phyloP scores from a whole-genome alignment of 108 stramenopile species.

The Cyclotella baltica region DNA sequence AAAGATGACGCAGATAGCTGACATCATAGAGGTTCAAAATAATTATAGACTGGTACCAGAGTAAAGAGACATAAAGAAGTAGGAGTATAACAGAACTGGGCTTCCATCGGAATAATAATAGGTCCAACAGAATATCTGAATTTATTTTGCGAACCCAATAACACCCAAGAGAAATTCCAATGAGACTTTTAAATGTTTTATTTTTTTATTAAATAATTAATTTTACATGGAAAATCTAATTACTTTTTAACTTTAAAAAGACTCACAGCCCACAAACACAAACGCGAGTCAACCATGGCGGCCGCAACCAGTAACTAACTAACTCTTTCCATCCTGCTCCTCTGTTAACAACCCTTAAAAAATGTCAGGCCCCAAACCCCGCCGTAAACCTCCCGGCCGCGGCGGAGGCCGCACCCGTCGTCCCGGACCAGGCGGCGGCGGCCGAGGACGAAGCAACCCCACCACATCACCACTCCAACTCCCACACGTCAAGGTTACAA shows the following conservation, averaged over 20 bases:
- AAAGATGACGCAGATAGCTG: too few relatives aligned
- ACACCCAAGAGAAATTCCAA: too few relatives aligned
- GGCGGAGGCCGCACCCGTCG: not conserved
- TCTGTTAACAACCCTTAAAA: not conserved
- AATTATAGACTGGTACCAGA: constrained; percentile 29
- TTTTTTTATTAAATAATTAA: too few relatives aligned
- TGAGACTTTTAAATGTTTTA: too few relatives aligned
- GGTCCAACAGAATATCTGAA: too few relatives aligned
- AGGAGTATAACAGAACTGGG: constrained; percentile 59
- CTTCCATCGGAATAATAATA: constrained; percentile 51
- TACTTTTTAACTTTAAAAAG: too few relatives aligned
- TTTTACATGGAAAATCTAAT: too few relatives aligned
- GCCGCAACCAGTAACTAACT: not conserved
- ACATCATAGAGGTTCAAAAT: too few relatives aligned
- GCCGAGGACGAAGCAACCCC: not conserved
- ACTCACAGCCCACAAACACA: too few relatives aligned
- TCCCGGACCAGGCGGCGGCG: constrained; percentile 2
- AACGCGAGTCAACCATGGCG: not conserved
- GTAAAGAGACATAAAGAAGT: constrained; percentile 29
- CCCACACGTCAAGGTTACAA: constrained; percentile 52
- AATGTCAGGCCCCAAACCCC: not conserved
- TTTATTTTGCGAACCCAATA: too few relatives aligned
- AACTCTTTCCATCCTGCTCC: not conserved
- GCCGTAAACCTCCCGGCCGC: not conserved
- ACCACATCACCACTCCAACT: constrained; percentile 42